phyloP scores from a whole-genome alignment of 495 filamentous ascomycete species.

The Cladorrhinum samala region DNA sequence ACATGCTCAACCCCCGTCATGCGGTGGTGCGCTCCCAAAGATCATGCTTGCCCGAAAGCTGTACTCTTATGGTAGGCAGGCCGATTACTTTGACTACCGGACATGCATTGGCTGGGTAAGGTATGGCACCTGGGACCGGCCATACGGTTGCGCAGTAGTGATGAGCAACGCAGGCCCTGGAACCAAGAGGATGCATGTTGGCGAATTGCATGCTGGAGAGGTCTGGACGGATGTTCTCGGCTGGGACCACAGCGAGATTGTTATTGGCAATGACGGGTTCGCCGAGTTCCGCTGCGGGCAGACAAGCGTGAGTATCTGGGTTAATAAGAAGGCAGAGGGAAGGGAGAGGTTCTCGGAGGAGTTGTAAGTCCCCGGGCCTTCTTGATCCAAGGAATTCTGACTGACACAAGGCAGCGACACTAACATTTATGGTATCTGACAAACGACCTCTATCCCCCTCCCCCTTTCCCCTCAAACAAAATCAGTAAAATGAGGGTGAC shows the following conservation, averaged over 20 bases:
- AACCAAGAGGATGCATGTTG: conserved; percentile 56
- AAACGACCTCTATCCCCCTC: background rate
- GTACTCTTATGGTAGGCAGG: conserved; percentile 62
- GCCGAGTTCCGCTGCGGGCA: conserved; percentile 48
- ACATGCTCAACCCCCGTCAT: conserved; percentile 51
- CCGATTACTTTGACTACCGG: conserved; percentile 60
- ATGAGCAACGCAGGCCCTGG: conserved; percentile 49
- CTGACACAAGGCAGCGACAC: background rate
- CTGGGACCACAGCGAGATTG: conserved; percentile 37
- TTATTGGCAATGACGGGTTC: conserved; percentile 51
- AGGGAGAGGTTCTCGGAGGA: conserved; percentile 40
- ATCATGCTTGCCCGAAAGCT: conserved; percentile 59
- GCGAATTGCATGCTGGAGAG: conserved; percentile 48
- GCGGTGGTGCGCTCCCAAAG: conserved; percentile 53
- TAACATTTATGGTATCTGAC: background rate
- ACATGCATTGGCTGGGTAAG: conserved; percentile 69
- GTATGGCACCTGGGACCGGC: conserved; percentile 48
- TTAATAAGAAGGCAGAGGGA: conserved; percentile 49
- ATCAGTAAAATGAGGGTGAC: too few relatives aligned
- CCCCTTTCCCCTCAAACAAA: too few relatives aligned
- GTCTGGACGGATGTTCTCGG: conserved; percentile 57
- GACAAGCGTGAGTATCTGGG: conserved; percentile 55
- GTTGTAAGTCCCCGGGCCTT: conserved; percentile 26
- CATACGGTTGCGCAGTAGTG: conserved; percentile 51
- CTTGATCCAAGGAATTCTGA: background rate